Evolutionary conservation across 345 rosid species (phyloP).

Genomic region (Eucalyptus dawsonii): DNA sequence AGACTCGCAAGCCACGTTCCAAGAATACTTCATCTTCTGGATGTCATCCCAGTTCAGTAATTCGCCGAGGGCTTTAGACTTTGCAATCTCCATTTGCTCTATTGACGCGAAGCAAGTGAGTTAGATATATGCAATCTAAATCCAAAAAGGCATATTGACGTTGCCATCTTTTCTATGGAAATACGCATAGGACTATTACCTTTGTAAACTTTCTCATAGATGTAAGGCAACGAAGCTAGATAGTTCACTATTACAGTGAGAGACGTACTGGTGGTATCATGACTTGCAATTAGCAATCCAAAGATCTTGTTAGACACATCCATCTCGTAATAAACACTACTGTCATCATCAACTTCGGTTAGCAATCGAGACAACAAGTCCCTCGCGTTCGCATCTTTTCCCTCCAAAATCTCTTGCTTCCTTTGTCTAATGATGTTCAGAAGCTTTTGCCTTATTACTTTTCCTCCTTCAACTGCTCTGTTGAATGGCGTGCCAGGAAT

Average conservation of each 20-base stretch:
- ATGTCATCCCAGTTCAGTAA: background rate
- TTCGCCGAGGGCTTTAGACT: background rate
- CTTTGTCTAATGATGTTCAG: background rate
- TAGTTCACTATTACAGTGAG: background rate
- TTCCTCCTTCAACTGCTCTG: background rate
- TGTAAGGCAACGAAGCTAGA: background rate
- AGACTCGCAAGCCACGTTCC: background rate
- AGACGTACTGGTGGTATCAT: background rate
- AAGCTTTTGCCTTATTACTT: background rate
- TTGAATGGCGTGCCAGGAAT: background rate
- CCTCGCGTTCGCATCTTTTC: background rate
- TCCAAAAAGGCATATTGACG: background rate
- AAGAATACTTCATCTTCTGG: background rate
- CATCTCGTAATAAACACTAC: background rate
- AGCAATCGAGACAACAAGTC: background rate
- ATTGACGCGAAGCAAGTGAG: background rate
- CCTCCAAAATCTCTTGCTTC: background rate
- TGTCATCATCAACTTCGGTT: background rate
- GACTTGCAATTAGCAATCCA: background rate
- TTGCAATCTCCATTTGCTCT: background rate
- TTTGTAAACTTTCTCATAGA: background rate
- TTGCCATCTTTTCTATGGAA: background rate
- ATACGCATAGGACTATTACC: background rate
- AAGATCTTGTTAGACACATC: background rate
- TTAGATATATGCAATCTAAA: background rate